Base-by-base conservation (phyloP, 192 early-diverging fungal species). In the Paraglomus occultum region DNA sequence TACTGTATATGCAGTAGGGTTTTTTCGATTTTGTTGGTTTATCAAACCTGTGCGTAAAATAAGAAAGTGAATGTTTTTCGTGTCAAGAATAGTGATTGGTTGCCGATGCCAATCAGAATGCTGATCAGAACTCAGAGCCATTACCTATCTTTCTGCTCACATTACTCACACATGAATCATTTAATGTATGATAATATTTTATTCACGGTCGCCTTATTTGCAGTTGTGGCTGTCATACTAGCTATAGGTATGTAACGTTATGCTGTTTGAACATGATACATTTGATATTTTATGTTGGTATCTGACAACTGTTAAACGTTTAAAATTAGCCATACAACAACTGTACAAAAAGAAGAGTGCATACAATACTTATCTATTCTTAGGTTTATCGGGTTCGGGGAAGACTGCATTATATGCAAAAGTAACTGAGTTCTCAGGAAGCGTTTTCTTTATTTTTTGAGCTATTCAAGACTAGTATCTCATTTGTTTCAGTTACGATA, bases 401-500 rank as follows among this genome's bases (percentile, higher is more conserved):
- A 70, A 70, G 49, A 70, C 67, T 8, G 44, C 54, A 12, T 48
- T 70, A 17, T 70, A 38, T 58, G 44, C 39, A 14, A 58, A 54
- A 39, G 67, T 70, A 58, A 31, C 1, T 3, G 31, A 31, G 31
- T 31, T 31, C 31, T 31, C 31, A 31, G 3, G 31, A 31, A 31
- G 31, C 3, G 31, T 31, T 31, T 3, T 3, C 3, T 31, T 3
- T 31, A 2, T 31, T 31, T 31, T 31, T 31, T 31, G 31, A 31
- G 31, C 31, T 31, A 31, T 31, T 31, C 31, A 31, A 31, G 31
- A 31, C 31, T 2, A 31, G 31, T 31, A 52, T 15, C 22, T 55
- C 49, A 17, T 8, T 68, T 45, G 9, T 58, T 22, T 58, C 18
- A 70, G 67, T 70, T 70, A 48, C 54, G 45, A 49, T 75, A 83